phyloP scores from a whole-genome alignment of 169 alveolate species.

The Fabrea salina region DNA sequence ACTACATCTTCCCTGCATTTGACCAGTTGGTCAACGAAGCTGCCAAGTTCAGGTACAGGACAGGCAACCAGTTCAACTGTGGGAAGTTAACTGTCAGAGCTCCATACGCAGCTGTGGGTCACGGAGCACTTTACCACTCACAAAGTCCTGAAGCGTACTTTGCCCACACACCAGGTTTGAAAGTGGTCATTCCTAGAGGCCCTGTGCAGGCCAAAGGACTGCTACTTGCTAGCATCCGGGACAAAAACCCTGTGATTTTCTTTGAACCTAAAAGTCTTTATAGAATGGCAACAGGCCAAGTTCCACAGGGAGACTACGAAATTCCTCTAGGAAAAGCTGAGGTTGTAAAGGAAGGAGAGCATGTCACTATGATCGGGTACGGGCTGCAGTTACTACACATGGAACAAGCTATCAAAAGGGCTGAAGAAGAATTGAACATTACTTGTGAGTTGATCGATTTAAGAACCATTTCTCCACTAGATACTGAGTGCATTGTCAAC shows the following conservation, averaged over 20 bases:
- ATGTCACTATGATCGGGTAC: slow-evolving; percentile 87
- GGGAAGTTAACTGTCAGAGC: slow-evolving; percentile 92
- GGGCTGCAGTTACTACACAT: slow-evolving; percentile 80
- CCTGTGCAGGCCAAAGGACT: slow-evolving; percentile 95
- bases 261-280: slow-evolving; percentile 97
- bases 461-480: slow-evolving; percentile 96
- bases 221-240: slow-evolving; percentile 72
- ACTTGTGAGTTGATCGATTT: slow-evolving; percentile 92
- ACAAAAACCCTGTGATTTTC: slow-evolving; percentile 92
- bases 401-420: slow-evolving; percentile 89
- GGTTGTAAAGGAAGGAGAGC: slow-evolving; percentile 89
- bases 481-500: slow-evolving; percentile 89
- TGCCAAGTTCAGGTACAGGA: slow-evolving; percentile 93
- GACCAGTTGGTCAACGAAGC: slow-evolving; percentile 97
- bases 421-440: slow-evolving; percentile 83
- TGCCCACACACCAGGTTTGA: slow-evolving; percentile 95
- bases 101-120: slow-evolving; percentile 98
- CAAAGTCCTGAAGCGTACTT: slow-evolving; percentile 96
- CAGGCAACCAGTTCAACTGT: slow-evolving; percentile 92
- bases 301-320: slow-evolving; percentile 89
- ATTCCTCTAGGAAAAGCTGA: slow-evolving; percentile 93
- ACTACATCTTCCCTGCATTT: slow-evolving; percentile 97
- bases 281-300: slow-evolving; percentile 93
- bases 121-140: slow-evolving; percentile 96
- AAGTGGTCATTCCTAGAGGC: slow-evolving; percentile 94